A percentile compares a stretch with the other conserved stretches of the same genome.
Evolutionary conservation across 1,284 basidiomycete genomes (phyloP).

Genomic region (Coniophora puteana): DNA sequence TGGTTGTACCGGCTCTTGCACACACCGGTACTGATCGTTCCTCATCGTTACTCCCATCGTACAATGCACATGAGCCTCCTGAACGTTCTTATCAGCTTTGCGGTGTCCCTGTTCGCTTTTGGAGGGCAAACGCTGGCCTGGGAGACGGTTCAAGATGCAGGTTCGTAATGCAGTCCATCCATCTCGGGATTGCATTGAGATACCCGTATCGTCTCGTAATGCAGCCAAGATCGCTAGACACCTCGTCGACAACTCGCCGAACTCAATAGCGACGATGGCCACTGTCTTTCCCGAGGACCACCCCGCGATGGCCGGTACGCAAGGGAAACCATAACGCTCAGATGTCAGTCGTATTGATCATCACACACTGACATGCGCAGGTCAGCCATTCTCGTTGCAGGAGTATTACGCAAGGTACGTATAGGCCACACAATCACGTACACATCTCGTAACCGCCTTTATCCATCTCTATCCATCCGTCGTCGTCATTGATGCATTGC

Average conservation of each 20-base stretch:
- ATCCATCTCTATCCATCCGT: conserved; percentile 1
- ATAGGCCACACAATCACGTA: too few relatives aligned
- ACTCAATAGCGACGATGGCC: conserved; percentile 45
- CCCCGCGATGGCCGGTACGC: conserved; percentile 36
- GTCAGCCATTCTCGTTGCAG: conserved; percentile 56
- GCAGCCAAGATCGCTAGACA: conserved; percentile 40
- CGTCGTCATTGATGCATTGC: background rate
- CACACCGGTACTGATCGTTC: too few relatives aligned
- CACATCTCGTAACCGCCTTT: too few relatives aligned
- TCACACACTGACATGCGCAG: conserved; percentile 25
- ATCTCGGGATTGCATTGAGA: background rate
- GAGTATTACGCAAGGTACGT: conserved; percentile 51
- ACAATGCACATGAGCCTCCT: background rate
- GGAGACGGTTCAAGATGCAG: conserved; percentile 24
- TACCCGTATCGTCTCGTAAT: background rate
- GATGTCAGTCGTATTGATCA: background rate
- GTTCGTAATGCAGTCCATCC: conserved; percentile 3
- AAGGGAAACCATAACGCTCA: background rate
- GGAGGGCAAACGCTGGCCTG: conserved; percentile 2
- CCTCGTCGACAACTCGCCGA: conserved; percentile 35
- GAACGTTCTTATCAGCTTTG: too few relatives aligned
- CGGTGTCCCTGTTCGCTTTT: background rate
- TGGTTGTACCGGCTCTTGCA: too few relatives aligned
- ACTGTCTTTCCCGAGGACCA: conserved; percentile 44
- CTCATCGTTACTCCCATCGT: background rate